phyloP scores from a whole-genome alignment of 2,329 filamentous ascomycete genomes.

The Blastomyces emzantsi region DNA sequence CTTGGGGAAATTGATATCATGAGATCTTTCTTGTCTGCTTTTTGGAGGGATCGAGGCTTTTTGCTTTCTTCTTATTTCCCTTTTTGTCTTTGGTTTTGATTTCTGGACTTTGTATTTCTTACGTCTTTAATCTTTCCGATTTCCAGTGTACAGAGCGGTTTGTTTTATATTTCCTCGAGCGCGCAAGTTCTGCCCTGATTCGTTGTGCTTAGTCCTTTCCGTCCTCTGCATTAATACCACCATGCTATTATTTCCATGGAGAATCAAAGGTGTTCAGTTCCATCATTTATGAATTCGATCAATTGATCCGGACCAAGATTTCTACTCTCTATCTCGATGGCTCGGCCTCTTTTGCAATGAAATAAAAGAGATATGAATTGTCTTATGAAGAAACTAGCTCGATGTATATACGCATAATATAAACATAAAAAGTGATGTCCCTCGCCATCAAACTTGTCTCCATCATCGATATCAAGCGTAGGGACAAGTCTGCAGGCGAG shows the following conservation, averaged over 20 bases:
- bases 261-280: background rate
- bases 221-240: background rate
- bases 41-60: background rate
- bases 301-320: background rate
- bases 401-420: background rate
- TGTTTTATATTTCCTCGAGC: background rate
- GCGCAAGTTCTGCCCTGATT: background rate
- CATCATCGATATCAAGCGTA: constrained; percentile 22
- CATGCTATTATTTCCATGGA: background rate
- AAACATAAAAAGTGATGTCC: constrained; percentile 20
- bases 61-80: background rate
- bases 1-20: background rate
- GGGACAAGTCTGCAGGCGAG: constrained; percentile 36
- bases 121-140: background rate
- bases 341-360: background rate
- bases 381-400: background rate
- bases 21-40: background rate
- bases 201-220: background rate
- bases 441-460: constrained; percentile 36
- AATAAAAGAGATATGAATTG: background rate
- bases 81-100: background rate
- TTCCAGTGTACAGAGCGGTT: background rate
- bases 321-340: background rate
- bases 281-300: background rate
- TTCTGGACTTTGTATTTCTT: background rate